Evolutionary conservation across 2,329 filamentous ascomycete genomes (phyloP).

Genomic region (Pochonia chlamydosporia): DNA sequence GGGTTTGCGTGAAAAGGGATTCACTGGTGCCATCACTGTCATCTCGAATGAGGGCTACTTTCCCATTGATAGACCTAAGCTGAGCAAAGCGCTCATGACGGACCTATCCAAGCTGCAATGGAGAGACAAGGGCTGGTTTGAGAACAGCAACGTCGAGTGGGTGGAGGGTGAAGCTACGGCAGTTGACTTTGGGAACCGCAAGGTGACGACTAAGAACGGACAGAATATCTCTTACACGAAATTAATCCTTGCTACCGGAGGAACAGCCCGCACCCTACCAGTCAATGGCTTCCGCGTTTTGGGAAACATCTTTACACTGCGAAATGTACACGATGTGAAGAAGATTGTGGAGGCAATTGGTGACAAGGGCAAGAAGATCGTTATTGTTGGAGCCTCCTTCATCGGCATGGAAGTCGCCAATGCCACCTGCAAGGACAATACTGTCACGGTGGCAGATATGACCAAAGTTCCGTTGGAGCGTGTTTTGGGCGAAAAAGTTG

Average conservation of each 20-base stretch:
- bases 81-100: conserved; percentile 86
- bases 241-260: conserved; percentile 84
- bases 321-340: conserved; percentile 70
- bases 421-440: conserved; percentile 70
- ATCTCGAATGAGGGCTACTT: conserved; percentile 79
- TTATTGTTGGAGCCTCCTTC: conserved; percentile 88
- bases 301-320: conserved; percentile 79
- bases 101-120: conserved; percentile 74
- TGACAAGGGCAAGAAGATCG: conserved; percentile 82
- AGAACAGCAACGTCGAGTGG: conserved; percentile 50
- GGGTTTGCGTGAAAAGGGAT: conserved; percentile 75
- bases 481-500: conserved; percentile 77
- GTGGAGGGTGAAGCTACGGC: conserved; percentile 60
- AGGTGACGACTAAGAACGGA: conserved; percentile 68
- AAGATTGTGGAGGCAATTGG: conserved; percentile 75
- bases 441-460: conserved; percentile 84
- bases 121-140: conserved; percentile 74
- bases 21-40: conserved; percentile 71
- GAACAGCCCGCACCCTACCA: conserved; percentile 68
- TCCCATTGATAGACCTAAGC: conserved; percentile 89
- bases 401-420: conserved; percentile 98
- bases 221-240: conserved; percentile 75
- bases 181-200: conserved; percentile 71
- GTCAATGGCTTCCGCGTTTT: conserved; percentile 82
- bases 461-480: conserved; percentile 79